Conservation (phyloP, 106 monocot genomes). For the Allium sativum region DNA sequence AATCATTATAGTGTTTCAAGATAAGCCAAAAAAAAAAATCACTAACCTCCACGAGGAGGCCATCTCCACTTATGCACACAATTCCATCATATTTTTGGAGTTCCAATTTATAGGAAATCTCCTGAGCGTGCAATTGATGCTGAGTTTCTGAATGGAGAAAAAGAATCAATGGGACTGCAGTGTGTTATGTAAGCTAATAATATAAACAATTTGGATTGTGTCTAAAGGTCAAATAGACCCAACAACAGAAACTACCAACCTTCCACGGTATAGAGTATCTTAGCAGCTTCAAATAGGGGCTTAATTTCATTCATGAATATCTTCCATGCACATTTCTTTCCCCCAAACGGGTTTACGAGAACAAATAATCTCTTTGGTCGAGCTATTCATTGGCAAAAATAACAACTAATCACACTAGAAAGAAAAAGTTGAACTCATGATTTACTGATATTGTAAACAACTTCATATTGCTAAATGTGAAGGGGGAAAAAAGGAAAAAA, state of each 20-base stretch:
- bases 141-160: slow-evolving; percentile 28
- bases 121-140: slow-evolving; percentile 35
- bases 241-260: slow-evolving; percentile 31
- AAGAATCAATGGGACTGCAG: not conserved
- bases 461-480: not conserved
- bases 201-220: not conserved
- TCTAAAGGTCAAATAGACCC: not conserved
- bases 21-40: not conserved
- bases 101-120: slow-evolving; percentile 36
- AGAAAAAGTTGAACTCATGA: too few relatives aligned
- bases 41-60: slow-evolving; percentile 51
- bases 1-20: not conserved
- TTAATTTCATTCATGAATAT: slow-evolving; percentile 58
- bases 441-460: too few relatives aligned
- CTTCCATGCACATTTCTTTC: slow-evolving; percentile 44
- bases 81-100: slow-evolving; percentile 45
- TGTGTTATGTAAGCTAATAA: not conserved
- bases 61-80: slow-evolving; percentile 56
- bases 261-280: slow-evolving; percentile 50
- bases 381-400: slow-evolving; percentile 17
- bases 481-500: too few relatives aligned
- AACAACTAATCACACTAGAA: not conserved
- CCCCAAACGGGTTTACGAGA: slow-evolving; percentile 83
- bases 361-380: slow-evolving; percentile 72
- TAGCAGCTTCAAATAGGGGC: slow-evolving; percentile 66